These are phyloP conservation scores for Byssochlamys sp. DNA, from an alignment of 2,329 filamentous ascomycete genomes.

Conservation along the genomic window DNA sequence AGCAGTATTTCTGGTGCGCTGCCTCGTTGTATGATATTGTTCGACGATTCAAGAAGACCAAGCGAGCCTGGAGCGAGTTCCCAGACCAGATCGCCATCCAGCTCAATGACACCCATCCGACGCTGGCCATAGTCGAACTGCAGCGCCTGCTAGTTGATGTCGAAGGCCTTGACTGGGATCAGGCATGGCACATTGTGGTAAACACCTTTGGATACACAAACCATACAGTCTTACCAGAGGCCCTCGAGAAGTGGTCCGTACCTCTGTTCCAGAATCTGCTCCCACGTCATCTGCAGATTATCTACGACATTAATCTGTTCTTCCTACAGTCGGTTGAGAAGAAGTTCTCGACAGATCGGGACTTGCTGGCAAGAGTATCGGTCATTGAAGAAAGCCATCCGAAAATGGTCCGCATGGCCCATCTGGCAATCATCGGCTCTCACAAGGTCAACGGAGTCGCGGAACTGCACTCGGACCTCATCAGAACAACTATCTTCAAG, in stretches of 20 bases:
- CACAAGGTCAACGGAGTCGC: constrained; percentile 99
- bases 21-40: constrained; percentile 94
- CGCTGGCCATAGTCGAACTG: constrained; percentile 87
- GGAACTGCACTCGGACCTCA: constrained; percentile 91
- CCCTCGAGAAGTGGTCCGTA: constrained; percentile 96
- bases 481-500: constrained; percentile 99
- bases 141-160: constrained; percentile 83
- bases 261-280: constrained; percentile 84
- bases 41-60: constrained; percentile 93
- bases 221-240: constrained; percentile 93
- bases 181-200: constrained; percentile 74
- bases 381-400: constrained; percentile 95
- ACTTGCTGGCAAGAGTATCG: constrained; percentile 76
- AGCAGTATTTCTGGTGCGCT: constrained; percentile 99
- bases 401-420: constrained; percentile 98
- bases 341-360: constrained; percentile 77
- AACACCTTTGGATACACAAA: constrained; percentile 91
- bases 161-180: constrained; percentile 86
- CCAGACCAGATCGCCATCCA: constrained; percentile 92
- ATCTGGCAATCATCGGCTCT: constrained; percentile 85
- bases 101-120: constrained; percentile 95
- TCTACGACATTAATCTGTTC: constrained; percentile 92
- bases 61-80: constrained; percentile 83
- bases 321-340: constrained; percentile 89
- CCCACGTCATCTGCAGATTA: constrained; percentile 89